Base-by-base conservation (phyloP, 129 eudicot species). In the Flaveria ramosissima region DNA sequence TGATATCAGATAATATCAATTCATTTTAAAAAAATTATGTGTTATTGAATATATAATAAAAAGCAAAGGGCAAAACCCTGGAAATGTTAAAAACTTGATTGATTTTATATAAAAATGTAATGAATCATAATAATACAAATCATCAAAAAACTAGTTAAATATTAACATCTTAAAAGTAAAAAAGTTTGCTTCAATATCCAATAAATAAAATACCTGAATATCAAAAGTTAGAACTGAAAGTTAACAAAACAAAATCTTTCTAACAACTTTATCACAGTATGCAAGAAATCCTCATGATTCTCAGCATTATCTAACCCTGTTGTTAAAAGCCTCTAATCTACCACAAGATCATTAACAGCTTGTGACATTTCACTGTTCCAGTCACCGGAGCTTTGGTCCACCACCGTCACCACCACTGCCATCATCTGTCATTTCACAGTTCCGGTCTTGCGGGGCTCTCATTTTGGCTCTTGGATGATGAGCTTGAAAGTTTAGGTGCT, bases 401-500 rank as follows among this genome's bases (percentile, higher is more conserved):
- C 32, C 42, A 74, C 17, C 62, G 60, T 26, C 30, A 8, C 68
- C 68, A 20, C 32, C 42, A 74, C 17, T 62, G 60, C 46, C 30
- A 8, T 12, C 61, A 47, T 17, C 24, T 2, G 23, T 27, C 42
- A 36, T 41, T 79, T 86, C 81, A 85, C 70, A 80, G 36, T 65
- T 78, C 81, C 19, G 73, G 32, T 11, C 73, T 81, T 53, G 70
- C 70, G 3, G 93, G 78, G 70, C 62, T 69, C 61, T 65, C 41
- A 47, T 57, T 68, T 55, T 27, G 7, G 85, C 64, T 62, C n/a
- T 72, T 19, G 17, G 51, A 66, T 52, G 64, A 39, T 62, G 84
- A 68, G 4, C 43, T 48, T 55, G 82, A 52, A 57, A 75, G 79
- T 32, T 71, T 74, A 2, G 97, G 87, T 53, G 78, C 27, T 17